Percentiles rank a stretch among this genome's conserved stretches.
Evolutionary conservation across 306 rosid species (phyloP).

Genomic region (Dicorynia guianensis): DNA sequence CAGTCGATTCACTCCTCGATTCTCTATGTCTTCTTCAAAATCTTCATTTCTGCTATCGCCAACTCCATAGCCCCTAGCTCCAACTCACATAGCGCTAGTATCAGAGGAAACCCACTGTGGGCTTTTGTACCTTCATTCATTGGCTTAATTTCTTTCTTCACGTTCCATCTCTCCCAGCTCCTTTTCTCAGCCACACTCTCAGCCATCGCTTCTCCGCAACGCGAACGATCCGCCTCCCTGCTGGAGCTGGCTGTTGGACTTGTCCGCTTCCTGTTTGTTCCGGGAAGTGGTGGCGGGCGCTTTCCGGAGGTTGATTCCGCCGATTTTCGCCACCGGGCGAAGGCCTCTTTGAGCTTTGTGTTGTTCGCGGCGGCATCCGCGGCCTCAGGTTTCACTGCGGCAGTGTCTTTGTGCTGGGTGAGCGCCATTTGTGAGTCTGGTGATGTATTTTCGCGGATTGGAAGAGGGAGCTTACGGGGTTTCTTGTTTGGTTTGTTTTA

Average conservation of each 20-base stretch:
- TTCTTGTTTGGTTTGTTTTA: conserved; percentile 65
- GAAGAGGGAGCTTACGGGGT: conserved; percentile 67
- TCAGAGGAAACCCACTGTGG: conserved; percentile 38
- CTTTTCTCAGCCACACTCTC: conserved; percentile 81
- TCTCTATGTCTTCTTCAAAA: conserved; percentile 59
- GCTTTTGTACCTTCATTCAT: conserved; percentile 46
- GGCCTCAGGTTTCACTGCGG: conserved; percentile 51
- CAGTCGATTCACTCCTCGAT: conserved; percentile 82
- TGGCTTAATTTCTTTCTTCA: conserved; percentile 48
- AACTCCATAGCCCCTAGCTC: conserved; percentile 4
- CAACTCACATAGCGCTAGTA: neutral
- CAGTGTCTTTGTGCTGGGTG: conserved; percentile 60
- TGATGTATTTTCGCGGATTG: conserved; percentile 49
- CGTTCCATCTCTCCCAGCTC: conserved; percentile 69
- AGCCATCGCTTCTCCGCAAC: conserved; percentile 60
- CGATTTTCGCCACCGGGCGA: conserved; percentile 52
- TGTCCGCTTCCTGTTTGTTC: conserved; percentile 57
- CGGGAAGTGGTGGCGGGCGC: conserved; percentile 29
- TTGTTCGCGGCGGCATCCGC: conserved; percentile 53
- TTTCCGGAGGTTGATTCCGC: conserved; percentile 27
- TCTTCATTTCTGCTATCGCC: conserved; percentile 43
- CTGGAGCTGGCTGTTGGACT: conserved; percentile 49
- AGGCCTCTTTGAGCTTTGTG: conserved; percentile 54
- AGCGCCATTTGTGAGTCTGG: conserved; percentile 24
- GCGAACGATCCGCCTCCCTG: conserved; percentile 51